Evolutionary conservation across 2,329 filamentous ascomycete genomes (phyloP).

Genomic region (Phialophora verrucosa): DNA sequence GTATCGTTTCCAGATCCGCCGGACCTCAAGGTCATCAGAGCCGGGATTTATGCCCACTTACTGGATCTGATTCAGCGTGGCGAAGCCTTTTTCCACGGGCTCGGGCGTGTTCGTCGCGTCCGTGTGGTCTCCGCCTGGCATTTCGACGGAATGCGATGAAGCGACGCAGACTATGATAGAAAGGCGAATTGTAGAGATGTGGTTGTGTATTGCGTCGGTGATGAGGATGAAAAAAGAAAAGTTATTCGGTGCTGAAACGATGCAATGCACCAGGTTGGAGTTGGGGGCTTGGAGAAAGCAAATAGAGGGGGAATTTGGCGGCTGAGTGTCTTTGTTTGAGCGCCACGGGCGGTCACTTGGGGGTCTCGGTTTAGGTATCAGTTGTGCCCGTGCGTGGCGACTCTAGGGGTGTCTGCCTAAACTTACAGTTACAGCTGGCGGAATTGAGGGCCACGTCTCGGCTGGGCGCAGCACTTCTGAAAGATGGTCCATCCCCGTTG

Average conservation of each 20-base stretch:
- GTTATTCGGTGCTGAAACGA: neutral
- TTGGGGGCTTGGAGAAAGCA: neutral
- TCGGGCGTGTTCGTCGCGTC: conserved; percentile 62
- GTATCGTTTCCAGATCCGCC: conserved; percentile 38
- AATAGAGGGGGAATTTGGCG: neutral
- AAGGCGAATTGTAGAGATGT: conserved; percentile 5
- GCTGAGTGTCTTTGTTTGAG: neutral
- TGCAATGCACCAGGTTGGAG: neutral
- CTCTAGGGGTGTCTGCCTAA: neutral
- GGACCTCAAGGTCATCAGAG: neutral
- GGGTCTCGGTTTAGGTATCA: neutral
- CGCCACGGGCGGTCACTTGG: neutral
- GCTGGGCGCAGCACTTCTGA: neutral
- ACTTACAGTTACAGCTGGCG: neutral
- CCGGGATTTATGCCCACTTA: conserved; percentile 51
- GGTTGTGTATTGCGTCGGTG: neutral
- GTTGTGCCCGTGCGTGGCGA: neutral
- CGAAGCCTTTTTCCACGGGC: conserved; percentile 75
- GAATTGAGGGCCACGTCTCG: neutral
- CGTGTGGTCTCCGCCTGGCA: conserved; percentile 63
- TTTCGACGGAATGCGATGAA: conserved; percentile 25
- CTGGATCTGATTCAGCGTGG: conserved; percentile 83
- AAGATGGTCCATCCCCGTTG: neutral
- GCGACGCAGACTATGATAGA: conserved; percentile 14
- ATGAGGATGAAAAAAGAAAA: neutral